These are phyloP conservation scores for Pseudocercospora crystallina DNA, from an alignment of 2,329 filamentous ascomycete species.

Conservation along the genomic window DNA sequence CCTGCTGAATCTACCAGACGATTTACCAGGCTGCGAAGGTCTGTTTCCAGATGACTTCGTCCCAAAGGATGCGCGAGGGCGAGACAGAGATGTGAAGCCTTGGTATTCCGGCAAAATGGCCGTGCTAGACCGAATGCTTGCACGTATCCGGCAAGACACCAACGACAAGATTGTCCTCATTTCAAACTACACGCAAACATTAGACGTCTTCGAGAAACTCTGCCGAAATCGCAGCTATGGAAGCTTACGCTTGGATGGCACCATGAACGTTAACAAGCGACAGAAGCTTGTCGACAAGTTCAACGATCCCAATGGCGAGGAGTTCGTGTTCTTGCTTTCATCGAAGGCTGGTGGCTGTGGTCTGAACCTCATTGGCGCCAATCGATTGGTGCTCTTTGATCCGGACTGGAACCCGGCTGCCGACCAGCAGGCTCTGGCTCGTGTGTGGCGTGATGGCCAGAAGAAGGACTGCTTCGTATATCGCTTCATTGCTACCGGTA, in stretches of 20 bases:
- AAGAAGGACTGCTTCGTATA: conserved; percentile 99
- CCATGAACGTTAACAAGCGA: conserved; percentile 96
- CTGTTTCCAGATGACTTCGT: conserved; percentile 84
- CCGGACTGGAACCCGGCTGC: conserved; percentile 95
- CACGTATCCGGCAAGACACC: conserved; percentile 89
- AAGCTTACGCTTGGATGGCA: conserved; percentile 84
- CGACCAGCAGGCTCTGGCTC: conserved; percentile 92
- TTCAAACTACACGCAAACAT: conserved; percentile 94
- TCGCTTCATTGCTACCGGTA: conserved; percentile 97
- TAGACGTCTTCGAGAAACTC: conserved; percentile 89
- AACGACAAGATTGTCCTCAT: conserved; percentile 99
- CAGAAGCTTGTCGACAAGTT: conserved; percentile 97
- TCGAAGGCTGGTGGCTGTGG: conserved; percentile 97
- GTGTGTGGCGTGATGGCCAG: conserved; percentile 98
- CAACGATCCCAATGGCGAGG: conserved; percentile 84
- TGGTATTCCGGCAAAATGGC: conserved; percentile 99
- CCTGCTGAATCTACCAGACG: conserved; percentile 75
- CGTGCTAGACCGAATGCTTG: conserved; percentile 91
- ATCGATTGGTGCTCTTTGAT: conserved; percentile 92
- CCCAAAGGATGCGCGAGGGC: conserved; percentile 79
- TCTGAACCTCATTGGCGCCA: conserved; percentile 91
- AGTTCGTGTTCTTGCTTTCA: conserved; percentile 94
- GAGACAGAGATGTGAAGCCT: conserved; percentile 87
- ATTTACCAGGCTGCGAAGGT: conserved; percentile 82
- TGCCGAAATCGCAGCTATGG: conserved; percentile 85